Conservation (phyloP, 2,329 filamentous ascomycete species). For the Verruconis gallopava region DNA sequence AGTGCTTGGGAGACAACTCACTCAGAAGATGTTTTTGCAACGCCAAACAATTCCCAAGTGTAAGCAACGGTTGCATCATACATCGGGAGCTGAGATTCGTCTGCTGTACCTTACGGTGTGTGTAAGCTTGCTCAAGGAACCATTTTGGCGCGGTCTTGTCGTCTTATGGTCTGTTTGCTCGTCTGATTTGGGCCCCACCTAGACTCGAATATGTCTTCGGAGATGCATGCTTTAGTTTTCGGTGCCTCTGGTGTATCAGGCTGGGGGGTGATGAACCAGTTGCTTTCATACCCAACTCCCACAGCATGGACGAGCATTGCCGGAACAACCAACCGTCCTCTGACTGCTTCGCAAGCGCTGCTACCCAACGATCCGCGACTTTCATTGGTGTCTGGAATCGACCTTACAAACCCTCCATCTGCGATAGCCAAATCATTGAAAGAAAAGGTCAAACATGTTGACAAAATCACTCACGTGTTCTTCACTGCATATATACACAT, state of each 20-base stretch:
- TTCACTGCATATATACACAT: constrained; percentile 24
- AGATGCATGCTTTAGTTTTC: constrained; percentile 1
- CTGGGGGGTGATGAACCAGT: constrained; percentile 19
- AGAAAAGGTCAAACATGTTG: constrained; percentile 23
- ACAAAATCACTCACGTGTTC: constrained; percentile 31
- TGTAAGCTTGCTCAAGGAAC: too few species aligned
- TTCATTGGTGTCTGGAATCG: constrained; percentile 19
- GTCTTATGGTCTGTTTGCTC: too few species aligned
- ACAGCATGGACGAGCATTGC: constrained; percentile 18
- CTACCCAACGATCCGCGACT: constrained; percentile 15
- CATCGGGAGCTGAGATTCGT: too few species aligned
- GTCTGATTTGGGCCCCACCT: too few species aligned
- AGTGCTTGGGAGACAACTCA: too few species aligned
- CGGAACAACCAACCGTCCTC: constrained; percentile 17
- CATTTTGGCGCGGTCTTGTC: too few species aligned
- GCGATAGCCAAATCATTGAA: constrained; percentile 20
- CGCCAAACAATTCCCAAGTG: too few species aligned
- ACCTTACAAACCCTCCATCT: constrained; percentile 22
- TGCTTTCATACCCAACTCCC: constrained; percentile 17
- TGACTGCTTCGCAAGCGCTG: constrained; percentile 10
- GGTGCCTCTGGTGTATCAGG: constrained; percentile 13
- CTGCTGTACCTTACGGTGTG: too few species aligned
- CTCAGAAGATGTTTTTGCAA: too few species aligned
- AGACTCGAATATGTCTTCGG: too few species aligned
- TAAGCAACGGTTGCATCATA: too few species aligned